Evolutionary conservation across 2,329 filamentous ascomycete species (phyloP).

Genomic region (Sporothrix pseudoabietina): DNA sequence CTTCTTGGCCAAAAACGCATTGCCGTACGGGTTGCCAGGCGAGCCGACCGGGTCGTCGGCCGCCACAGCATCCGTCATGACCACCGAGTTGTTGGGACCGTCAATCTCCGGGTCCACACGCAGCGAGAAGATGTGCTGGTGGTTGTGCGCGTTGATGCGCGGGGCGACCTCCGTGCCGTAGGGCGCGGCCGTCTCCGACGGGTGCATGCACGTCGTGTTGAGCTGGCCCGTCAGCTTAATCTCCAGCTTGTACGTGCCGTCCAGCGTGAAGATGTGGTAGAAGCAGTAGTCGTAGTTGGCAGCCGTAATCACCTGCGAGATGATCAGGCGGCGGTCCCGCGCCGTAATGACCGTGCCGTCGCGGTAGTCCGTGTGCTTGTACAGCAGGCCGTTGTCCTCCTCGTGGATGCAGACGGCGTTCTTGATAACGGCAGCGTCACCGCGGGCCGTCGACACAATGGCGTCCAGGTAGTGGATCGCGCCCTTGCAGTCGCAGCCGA

Average conservation of each 20-base stretch:
- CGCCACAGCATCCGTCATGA: constrained; percentile 74
- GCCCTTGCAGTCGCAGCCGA: constrained; percentile 86
- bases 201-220: constrained; percentile 83
- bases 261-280: constrained; percentile 55
- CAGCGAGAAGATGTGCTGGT: constrained; percentile 92
- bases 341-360: constrained; percentile 87
- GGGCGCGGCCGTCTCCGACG: constrained; percentile 76
- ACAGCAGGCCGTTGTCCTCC: constrained; percentile 86
- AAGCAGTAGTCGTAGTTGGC: constrained; percentile 87
- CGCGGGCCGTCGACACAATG: constrained; percentile 76
- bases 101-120: constrained; percentile 87
- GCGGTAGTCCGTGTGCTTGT: constrained; percentile 93
- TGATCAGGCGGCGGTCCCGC: constrained; percentile 78
- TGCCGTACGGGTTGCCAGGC: constrained; percentile 82
- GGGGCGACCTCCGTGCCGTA: constrained; percentile 94
- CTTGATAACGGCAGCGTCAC: constrained; percentile 78
- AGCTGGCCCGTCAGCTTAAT: constrained; percentile 90
- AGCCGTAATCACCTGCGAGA: constrained; percentile 91
- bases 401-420: constrained; percentile 96
- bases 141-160: constrained; percentile 90
- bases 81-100: constrained; percentile 73
- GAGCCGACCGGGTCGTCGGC: constrained; percentile 77
- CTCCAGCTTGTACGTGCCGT: constrained; percentile 88
- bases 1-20: constrained; percentile 84
- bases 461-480: constrained; percentile 91